phyloP scores from a whole-genome alignment of 805 yeast genomes.

The Nakazawaea pomicola region DNA sequence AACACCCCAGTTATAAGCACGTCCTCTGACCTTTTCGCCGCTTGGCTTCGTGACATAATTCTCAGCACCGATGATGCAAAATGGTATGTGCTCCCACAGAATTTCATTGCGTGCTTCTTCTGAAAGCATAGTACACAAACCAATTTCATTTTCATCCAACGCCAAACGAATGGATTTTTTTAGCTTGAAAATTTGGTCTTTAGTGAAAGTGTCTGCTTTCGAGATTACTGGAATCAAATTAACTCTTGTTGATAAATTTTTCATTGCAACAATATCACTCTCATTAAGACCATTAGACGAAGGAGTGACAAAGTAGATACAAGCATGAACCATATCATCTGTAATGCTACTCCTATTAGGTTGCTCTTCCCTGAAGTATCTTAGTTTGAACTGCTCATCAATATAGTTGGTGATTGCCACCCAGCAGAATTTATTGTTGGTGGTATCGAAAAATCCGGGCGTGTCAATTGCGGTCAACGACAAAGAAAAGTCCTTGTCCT shows the following conservation, averaged over 20 bases:
- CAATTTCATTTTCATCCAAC: slow-evolving; percentile 50
- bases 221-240: slow-evolving; percentile 80
- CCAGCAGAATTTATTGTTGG: slow-evolving; percentile 66
- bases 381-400: slow-evolving; percentile 65
- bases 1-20: slow-evolving; percentile 81
- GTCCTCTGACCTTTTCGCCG: slow-evolving; percentile 58
- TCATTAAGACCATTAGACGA: slow-evolving; percentile 56
- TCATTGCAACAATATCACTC: slow-evolving; percentile 70
- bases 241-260: slow-evolving; percentile 62
- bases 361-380: slow-evolving; percentile 73
- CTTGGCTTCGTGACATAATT: slow-evolving; percentile 35
- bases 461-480: slow-evolving; percentile 65
- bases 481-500: slow-evolving; percentile 55
- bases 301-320: slow-evolving; percentile 78
- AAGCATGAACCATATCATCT: slow-evolving; percentile 78
- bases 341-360: slow-evolving; percentile 48
- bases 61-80: slow-evolving; percentile 65
- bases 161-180: slow-evolving; percentile 48
- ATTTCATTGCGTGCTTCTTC: slow-evolving; percentile 31
- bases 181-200: slow-evolving; percentile 43
- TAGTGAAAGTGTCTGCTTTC: slow-evolving; percentile 72
- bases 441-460: slow-evolving; percentile 70
- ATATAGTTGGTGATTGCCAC: slow-evolving; percentile 64
- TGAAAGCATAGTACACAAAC: slow-evolving; percentile 45
- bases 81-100: slow-evolving; percentile 49